These are phyloP conservation scores for Ottelia alismoides DNA, from an alignment of 106 monocot species.

Conservation along the genomic window DNA sequence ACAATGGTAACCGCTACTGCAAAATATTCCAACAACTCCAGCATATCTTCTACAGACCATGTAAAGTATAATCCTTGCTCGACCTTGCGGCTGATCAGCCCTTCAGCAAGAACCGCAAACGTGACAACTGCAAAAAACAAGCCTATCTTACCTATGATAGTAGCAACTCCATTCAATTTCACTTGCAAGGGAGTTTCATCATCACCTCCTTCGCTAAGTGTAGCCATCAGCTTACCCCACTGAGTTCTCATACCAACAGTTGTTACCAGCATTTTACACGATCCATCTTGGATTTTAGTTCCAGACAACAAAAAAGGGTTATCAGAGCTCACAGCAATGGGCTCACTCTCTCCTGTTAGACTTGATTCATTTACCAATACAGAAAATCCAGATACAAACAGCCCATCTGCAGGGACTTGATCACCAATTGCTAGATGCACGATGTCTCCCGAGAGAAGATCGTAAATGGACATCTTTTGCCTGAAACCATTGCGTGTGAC, in stretches of 20 bases:
- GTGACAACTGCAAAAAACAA: slow-evolving; percentile 56
- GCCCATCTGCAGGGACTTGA: slow-evolving; percentile 74
- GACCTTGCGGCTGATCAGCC: slow-evolving; percentile 36
- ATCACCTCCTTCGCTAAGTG: slow-evolving; percentile 64
- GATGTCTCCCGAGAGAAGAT: slow-evolving; percentile 62
- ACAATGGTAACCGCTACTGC: slow-evolving; percentile 77
- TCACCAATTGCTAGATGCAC: slow-evolving; percentile 72
- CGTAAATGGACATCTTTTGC: slow-evolving; percentile 61
- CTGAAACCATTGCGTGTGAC: slow-evolving; percentile 50
- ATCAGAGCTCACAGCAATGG: slow-evolving; percentile 37
- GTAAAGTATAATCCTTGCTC: slow-evolving; percentile 27
- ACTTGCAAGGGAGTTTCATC: slow-evolving; percentile 83
- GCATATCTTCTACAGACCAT: slow-evolving; percentile 52
- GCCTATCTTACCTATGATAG: slow-evolving; percentile 68
- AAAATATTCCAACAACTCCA: slow-evolving; percentile 53
- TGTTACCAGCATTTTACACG: slow-evolving; percentile 62
- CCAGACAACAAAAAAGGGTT: slow-evolving; percentile 70
- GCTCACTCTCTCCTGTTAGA: slow-evolving; percentile 73
- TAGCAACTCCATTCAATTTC: slow-evolving; percentile 70
- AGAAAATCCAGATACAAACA: slow-evolving; percentile 63
- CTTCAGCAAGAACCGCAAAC: slow-evolving; percentile 58
- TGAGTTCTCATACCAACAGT: slow-evolving; percentile 79
- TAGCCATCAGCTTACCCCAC: slow-evolving; percentile 73
- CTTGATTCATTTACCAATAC: slow-evolving; percentile 63
- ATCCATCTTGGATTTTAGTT: slow-evolving; percentile 80